phyloP scores from a whole-genome alignment of 192 early-diverging fungal species.

The Mortierella claussenii region DNA sequence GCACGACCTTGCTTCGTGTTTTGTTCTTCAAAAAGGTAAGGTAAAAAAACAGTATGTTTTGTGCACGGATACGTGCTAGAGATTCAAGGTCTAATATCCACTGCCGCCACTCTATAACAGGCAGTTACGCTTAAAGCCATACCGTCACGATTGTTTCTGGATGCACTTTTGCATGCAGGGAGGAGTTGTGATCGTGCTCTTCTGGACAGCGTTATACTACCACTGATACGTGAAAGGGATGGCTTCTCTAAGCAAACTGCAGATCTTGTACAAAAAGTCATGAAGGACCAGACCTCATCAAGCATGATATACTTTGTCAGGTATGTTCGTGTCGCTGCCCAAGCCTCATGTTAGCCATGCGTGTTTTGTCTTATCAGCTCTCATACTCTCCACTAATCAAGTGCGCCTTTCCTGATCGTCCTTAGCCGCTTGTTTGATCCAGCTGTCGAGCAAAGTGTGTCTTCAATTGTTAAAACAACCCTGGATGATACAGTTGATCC shows the following conservation, averaged over 20 bases:
- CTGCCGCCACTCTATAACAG: not conserved
- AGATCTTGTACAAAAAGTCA: constrained; percentile 33
- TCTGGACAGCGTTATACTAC: constrained; percentile 36
- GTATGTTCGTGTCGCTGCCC: not conserved
- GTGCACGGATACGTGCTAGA: not conserved
- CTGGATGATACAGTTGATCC: not conserved
- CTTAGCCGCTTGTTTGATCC: constrained; percentile 16
- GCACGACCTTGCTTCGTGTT: constrained; percentile 1
- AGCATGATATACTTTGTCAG: constrained; percentile 36
- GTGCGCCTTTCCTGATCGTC: not conserved
- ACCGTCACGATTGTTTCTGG: constrained; percentile 42
- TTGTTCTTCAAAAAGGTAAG: constrained; percentile 29
- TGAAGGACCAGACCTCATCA: constrained; percentile 32
- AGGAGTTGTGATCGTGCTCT: constrained; percentile 37
- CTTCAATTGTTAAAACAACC: not conserved
- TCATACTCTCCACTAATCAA: not conserved
- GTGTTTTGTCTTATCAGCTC: not conserved
- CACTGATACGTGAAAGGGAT: not conserved
- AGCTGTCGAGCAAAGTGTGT: not conserved
- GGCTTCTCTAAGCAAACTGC: constrained; percentile 23
- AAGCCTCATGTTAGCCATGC: too few relatives aligned
- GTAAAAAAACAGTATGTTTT: not conserved
- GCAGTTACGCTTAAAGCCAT: constrained; percentile 14
- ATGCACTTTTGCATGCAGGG: constrained; percentile 23
- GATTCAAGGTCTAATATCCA: not conserved